Evolutionary conservation across 1,284 basidiomycete species (phyloP), one percentile per base, ranked within the genome.

Genomic region (Ceratobasidium sp.): DNA sequence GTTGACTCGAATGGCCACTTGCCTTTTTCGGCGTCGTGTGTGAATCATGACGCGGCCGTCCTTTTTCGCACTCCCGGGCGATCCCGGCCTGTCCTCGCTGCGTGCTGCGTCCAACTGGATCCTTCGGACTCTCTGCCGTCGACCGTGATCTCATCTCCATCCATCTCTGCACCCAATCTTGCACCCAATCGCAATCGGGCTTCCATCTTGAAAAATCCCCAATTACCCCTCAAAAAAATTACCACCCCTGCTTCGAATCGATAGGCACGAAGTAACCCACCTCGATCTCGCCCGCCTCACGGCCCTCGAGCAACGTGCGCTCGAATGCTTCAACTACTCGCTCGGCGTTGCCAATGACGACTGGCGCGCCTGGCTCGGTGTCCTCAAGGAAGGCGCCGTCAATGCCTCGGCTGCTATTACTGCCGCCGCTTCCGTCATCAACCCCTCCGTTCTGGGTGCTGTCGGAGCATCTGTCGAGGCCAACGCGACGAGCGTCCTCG

Each of bases 231-330:
- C n/a, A n/a, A n/a, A n/a, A n/a, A n/a, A n/a, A n/a, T n/a, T n/a
- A n/a, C n/a, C n/a, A n/a, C n/a, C 38, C 8, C 8, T 40, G n/a
- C 20, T 2, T 27, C 38, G 38, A 20, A 47, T 15, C 17, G 22
- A 13, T 27, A 71, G 70, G 70, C 70, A 71, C 58, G 67, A 71
- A 54, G 70, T 71, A 3, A 71, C 70, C n/a, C 47, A 47, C 42
- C 65, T 71, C 25, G 47, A 55, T 5, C 70, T 69, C 42, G 67
- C 67, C 10, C 45, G 58, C 29, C 55, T 71, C 47, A 71, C 54
- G 5, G 49, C 65, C n/a, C 49, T 71, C 20, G 70, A 71, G 60
- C 68, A 53, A 31, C 67, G 67, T 17, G 70, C 70, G 2, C 70
- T 71, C 58, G 58, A 64, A 34, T 65, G 58, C 25, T 69, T 71